phyloP scores from a whole-genome alignment of 202 grass and related monocot genomes.

The Carex arenaria region DNA sequence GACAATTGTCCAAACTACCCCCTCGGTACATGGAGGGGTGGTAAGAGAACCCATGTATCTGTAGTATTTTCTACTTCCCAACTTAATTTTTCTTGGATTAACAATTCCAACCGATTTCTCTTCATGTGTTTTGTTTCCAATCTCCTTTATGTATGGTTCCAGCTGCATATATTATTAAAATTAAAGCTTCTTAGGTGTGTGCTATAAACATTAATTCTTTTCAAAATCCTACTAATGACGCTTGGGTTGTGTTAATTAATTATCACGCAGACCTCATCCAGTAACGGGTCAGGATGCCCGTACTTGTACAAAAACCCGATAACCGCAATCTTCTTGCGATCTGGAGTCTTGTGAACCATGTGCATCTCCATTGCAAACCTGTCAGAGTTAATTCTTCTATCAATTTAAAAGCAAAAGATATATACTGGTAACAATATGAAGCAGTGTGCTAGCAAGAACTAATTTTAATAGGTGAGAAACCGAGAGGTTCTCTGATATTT shows the following conservation, averaged over 20 bases:
- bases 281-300: neutral
- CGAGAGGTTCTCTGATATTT: too few relatives aligned
- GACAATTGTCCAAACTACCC: conserved; percentile 57
- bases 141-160: conserved; percentile 37
- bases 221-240: neutral
- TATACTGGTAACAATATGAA: too few relatives aligned
- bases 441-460: too few relatives aligned
- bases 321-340: conserved; percentile 6
- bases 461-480: too few relatives aligned
- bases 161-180: conserved; percentile 20
- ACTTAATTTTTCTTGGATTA: conserved; percentile 38
- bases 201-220: too few relatives aligned
- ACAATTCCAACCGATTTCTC: conserved; percentile 22
- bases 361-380: conserved; percentile 26
- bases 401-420: too few relatives aligned
- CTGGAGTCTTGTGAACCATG: conserved; percentile 9
- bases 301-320: conserved; percentile 11
- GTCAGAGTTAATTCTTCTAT: too few relatives aligned
- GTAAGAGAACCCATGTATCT: conserved; percentile 67
- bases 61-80: conserved; percentile 47
- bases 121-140: conserved; percentile 28
- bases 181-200: too few relatives aligned
- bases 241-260: too few relatives aligned
- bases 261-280: neutral
- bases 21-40: conserved; percentile 56